A percentile compares a stretch with the other conserved stretches of the same genome.
Conservation (phyloP, 768 basidiomycete genomes). For the Leccinum longicurvipes region DNA sequence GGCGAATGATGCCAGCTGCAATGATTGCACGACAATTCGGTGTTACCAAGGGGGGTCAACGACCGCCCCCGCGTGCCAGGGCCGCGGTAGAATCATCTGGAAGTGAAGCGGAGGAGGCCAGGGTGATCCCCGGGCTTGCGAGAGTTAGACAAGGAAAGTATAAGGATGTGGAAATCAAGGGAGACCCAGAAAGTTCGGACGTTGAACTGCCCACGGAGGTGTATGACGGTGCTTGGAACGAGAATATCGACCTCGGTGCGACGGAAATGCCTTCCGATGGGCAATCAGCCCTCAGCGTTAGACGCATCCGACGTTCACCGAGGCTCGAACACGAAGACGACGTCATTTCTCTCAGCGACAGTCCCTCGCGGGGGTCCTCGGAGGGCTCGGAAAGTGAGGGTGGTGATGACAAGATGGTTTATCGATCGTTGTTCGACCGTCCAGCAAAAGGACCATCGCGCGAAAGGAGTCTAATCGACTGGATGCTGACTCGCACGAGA, state of each 20-base stretch:
- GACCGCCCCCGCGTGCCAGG: constrained; percentile 8
- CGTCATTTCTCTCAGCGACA: constrained; percentile 24
- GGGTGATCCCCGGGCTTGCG: constrained; percentile 52
- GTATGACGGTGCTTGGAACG: not conserved
- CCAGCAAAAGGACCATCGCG: constrained; percentile 23
- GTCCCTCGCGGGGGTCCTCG: constrained; percentile 4
- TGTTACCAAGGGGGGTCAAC: constrained; percentile 10
- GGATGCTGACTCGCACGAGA: constrained; percentile 56
- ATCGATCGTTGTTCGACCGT: constrained; percentile 32
- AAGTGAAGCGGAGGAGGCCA: constrained; percentile 36
- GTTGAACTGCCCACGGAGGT: constrained; percentile 15
- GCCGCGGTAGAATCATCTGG: constrained; percentile 11
- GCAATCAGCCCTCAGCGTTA: constrained; percentile 19
- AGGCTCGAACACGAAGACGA: constrained; percentile 3
- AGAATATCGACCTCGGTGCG: not conserved
- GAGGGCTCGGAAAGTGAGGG: constrained; percentile 14
- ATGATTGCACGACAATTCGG: constrained; percentile 42
- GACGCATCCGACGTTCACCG: constrained; percentile 18
- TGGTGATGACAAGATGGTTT: constrained; percentile 33
- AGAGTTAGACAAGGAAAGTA: constrained; percentile 37
- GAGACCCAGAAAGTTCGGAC: constrained; percentile 63
- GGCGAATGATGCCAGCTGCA: constrained; percentile 52
- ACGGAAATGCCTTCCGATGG: constrained; percentile 11
- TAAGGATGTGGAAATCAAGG: constrained; percentile 44
- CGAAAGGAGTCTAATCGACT: constrained; percentile 58